Percentiles rank a stretch among this genome's conserved stretches.
Conservation (phyloP, 257 asterid species). For the Capsicum baccatum region DNA sequence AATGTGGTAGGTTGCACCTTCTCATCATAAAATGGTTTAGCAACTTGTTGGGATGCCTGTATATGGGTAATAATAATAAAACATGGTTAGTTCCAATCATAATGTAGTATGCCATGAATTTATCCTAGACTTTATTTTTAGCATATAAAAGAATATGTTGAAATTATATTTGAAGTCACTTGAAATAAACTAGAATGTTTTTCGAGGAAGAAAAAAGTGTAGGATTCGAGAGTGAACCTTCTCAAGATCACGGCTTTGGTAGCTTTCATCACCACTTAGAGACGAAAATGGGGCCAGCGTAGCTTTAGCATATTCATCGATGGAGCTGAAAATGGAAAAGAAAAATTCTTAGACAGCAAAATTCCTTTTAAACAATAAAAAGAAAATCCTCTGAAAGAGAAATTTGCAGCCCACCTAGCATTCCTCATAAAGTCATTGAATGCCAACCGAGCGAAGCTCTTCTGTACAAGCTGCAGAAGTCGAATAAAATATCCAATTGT, state of each 20-base stretch:
- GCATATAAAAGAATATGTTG: neutral
- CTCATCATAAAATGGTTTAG: conserved; percentile 76
- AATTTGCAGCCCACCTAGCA: conserved; percentile 60
- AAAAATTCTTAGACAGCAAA: neutral
- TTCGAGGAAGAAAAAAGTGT: neutral
- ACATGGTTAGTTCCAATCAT: conserved; percentile 7
- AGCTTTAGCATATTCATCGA: conserved; percentile 79
- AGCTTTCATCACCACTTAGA: conserved; percentile 80
- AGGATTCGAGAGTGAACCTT: conserved; percentile 53
- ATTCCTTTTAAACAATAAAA: neutral
- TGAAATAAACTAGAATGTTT: neutral
- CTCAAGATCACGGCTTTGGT: conserved; percentile 97
- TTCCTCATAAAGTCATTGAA: conserved; percentile 70
- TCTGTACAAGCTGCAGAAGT: conserved; percentile 93
- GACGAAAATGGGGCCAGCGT: conserved; percentile 76
- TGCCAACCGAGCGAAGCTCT: conserved; percentile 89
- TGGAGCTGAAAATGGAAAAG: conserved; percentile 59
- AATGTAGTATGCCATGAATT: neutral
- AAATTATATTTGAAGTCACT: neutral
- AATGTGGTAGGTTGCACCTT: conserved; percentile 93
- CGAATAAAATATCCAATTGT: neutral
- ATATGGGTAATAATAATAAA: neutral
- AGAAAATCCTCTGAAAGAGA: neutral
- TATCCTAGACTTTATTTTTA: neutral
- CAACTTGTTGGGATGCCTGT: conserved; percentile 92